These are phyloP conservation scores for Chrysopogon serrulatus DNA, from an alignment of 176 grass and related monocot species.

Conservation along the genomic window DNA sequence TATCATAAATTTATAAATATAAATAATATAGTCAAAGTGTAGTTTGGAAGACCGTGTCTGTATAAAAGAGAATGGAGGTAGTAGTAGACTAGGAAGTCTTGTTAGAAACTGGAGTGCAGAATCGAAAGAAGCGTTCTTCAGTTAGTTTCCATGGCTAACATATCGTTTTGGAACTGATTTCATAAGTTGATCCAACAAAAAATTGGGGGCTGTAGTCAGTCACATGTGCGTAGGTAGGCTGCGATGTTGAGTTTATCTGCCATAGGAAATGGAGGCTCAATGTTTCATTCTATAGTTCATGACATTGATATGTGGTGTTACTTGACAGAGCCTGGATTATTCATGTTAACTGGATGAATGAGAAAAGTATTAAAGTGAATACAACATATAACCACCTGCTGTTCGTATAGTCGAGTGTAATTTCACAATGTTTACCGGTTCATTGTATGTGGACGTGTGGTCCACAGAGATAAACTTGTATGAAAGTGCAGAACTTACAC, in stretches of 20 bases:
- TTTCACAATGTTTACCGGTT: neutral
- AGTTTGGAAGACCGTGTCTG: no score
- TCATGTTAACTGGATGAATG: neutral
- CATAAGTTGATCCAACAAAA: neutral
- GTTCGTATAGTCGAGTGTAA: neutral
- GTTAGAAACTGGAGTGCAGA: neutral
- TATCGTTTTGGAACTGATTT: neutral
- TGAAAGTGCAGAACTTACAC: slow-evolving; percentile 2
- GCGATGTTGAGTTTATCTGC: neutral
- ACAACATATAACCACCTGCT: neutral
- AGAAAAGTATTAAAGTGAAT: neutral
- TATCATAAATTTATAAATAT: no score
- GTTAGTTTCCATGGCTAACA: neutral
- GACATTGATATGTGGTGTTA: neutral
- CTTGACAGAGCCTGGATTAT: neutral
- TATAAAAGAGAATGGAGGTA: no score
- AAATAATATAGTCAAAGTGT: no score
- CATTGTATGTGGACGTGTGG: slow-evolving; percentile 19
- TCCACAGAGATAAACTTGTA: neutral
- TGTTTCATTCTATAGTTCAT: neutral
- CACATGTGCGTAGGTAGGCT: neutral
- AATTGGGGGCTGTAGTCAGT: neutral
- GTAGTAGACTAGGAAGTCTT: neutral
- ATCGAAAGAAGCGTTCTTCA: neutral
- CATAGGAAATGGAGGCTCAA: neutral